Base-by-base conservation (phyloP, 352 stramenopile species). In the Saprolegnia diclina region DNA sequence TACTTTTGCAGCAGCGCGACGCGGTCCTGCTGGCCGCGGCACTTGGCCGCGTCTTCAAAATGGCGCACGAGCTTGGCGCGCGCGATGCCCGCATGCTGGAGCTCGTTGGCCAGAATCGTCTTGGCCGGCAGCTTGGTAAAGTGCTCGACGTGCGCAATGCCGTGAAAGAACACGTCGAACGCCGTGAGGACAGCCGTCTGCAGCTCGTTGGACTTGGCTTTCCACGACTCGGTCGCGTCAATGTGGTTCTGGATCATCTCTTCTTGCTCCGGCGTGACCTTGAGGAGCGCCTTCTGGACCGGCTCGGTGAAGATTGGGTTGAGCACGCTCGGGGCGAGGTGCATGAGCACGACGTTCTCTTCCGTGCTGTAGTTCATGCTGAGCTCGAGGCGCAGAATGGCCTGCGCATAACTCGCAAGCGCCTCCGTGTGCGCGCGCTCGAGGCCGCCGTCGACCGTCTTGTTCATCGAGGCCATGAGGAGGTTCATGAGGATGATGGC, bases 391-490 rank as follows among this genome's bases (percentile, higher is more conserved):
- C 59, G 59, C 11, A 66, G 22, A 22, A 66, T 66, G 45, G 24
- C 32, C 22, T 66, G 40, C 24, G 59, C 59, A 45, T 66, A 66
- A 3, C 21, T 56, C 0, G 59, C 59, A 5, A 66, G 59, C 11
- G 59, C 59, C 32, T 66, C 59, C 7, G 59, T 54, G n/a, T 56
- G 32, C 19, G 59, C 59, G 45, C 59, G 59, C 45, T 66, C 59
- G 7, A 66, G 59, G 40, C 59, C 59, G 18, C 40, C 24, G n/a
- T 45, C 59, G 26, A 66, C 24, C 18, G 59, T 66, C 24, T 44
- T 66, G 45, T 66, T 66, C 59, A 66, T 66, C 32, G 40, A 29
- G 40, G 59, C 59, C 32, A 66, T 66, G 42, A 66, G 45, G 19
- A 66, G 45, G 22, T 66, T 66, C 24, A 66, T 26, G 45, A 66